These are phyloP conservation scores for Malassezia sp. DNA, from an alignment of 1,284 basidiomycete genomes.

Conservation along the genomic window DNA sequence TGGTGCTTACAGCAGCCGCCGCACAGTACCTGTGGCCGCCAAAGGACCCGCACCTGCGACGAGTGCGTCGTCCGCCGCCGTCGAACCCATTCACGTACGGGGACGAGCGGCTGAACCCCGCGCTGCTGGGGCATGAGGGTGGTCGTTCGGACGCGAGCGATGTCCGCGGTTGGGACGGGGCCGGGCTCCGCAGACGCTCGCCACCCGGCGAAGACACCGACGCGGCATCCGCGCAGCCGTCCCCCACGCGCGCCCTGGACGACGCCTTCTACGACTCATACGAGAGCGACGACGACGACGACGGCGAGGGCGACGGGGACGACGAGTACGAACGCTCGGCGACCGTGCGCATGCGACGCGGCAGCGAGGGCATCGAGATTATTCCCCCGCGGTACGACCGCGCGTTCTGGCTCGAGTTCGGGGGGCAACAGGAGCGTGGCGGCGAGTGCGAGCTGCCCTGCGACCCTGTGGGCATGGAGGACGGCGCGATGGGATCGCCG, in stretches of 20 bases:
- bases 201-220: not conserved
- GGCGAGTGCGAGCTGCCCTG: no score
- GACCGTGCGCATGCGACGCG: slow-evolving; percentile 17
- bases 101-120: slow-evolving; percentile 12
- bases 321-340: no score
- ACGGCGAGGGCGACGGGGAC: slow-evolving; percentile 1
- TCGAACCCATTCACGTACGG: slow-evolving; percentile 2
- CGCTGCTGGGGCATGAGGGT: no score
- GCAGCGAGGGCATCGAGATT: slow-evolving; percentile 23
- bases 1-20: no score
- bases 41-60: slow-evolving; percentile 4
- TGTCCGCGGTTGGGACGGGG: no score
- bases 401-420: no score
- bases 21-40: slow-evolving; percentile 39
- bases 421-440: no score
- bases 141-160: no score
- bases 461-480: no score
- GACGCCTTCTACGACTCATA: slow-evolving; percentile 7
- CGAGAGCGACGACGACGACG: slow-evolving; percentile 4
- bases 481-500: no score
- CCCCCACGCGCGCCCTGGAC: not conserved
- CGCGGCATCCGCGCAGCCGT: not conserved
- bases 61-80: no score
- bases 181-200: no score
- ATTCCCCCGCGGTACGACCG: slow-evolving; percentile 15